These are phyloP conservation scores for Aspergillus vadensis DNA, from an alignment of 2,329 filamentous ascomycete species.

Conservation along the genomic window DNA sequence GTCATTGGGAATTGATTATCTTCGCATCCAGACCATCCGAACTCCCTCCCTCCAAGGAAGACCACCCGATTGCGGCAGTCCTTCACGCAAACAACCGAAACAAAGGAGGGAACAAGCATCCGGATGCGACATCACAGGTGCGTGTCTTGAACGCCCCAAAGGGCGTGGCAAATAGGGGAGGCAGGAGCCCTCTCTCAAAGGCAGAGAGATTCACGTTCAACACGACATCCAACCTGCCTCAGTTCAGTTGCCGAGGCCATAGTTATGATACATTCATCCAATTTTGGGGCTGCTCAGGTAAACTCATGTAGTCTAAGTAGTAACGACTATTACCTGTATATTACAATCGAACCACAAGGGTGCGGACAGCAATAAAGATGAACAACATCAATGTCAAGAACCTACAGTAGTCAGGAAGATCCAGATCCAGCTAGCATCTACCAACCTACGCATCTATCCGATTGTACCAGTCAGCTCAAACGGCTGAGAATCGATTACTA, in stretches of 20 bases:
- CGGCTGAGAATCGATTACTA: neutral
- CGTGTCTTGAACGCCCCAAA: constrained; percentile 12
- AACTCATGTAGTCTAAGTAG: neutral
- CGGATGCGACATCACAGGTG: constrained; percentile 21
- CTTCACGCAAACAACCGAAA: constrained; percentile 8
- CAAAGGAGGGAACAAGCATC: constrained; percentile 11
- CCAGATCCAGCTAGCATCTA: neutral
- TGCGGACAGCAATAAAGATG: too few relatives aligned
- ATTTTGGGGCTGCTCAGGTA: too few relatives aligned
- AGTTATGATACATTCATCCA: neutral
- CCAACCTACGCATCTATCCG: neutral
- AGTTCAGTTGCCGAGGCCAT: neutral
- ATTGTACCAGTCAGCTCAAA: neutral
- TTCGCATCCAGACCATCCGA: neutral
- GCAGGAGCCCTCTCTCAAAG: neutral
- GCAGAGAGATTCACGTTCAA: neutral
- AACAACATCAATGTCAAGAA: neutral
- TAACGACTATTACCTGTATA: neutral
- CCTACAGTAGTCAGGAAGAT: neutral
- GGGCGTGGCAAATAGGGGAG: constrained; percentile 6
- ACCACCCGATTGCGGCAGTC: constrained; percentile 16
- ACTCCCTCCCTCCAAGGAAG: neutral
- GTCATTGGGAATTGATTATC: neutral
- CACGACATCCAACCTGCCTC: neutral
- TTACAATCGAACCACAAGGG: neutral